A percentile compares a stretch with the other conserved stretches of the same genome.
These are phyloP conservation scores for Dissophora globulifera DNA, from an alignment of 192 early-diverging fungal genomes.

Conservation along the genomic window DNA sequence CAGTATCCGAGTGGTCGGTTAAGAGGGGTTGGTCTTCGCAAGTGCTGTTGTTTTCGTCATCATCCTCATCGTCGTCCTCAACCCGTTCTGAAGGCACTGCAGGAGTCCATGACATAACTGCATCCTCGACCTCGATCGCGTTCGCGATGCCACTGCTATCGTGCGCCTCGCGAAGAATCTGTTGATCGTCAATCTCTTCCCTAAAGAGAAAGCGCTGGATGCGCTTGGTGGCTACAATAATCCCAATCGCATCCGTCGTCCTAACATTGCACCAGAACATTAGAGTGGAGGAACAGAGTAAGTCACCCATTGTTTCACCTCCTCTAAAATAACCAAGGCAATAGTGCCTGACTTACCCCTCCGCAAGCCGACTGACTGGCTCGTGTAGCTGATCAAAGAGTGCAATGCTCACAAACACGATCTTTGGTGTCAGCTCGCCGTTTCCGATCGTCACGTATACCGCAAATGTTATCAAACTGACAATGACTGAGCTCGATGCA, in stretches of 20 bases:
- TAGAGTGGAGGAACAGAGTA: too few relatives aligned
- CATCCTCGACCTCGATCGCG: conserved; percentile 18
- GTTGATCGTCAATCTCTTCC: conserved; percentile 45
- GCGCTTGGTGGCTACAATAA: conserved; percentile 33
- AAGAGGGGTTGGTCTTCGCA: neutral
- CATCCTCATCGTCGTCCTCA: conserved; percentile 16
- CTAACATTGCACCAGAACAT: neutral
- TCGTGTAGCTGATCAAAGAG: conserved; percentile 31
- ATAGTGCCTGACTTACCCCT: conserved; percentile 14
- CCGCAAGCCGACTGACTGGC: conserved; percentile 29
- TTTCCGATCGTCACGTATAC: conserved; percentile 28
- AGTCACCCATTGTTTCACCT: too few relatives aligned
- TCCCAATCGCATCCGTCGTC: conserved; percentile 12
- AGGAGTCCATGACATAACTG: conserved; percentile 18
- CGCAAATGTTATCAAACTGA: conserved; percentile 33
- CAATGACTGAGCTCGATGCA: conserved; percentile 22
- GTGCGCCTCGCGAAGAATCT: conserved; percentile 8
- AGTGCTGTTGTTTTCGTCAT: neutral
- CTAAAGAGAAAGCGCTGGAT: conserved; percentile 34
- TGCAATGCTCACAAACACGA: conserved; percentile 40
- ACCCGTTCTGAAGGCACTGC: conserved; percentile 1
- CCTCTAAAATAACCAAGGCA: too few relatives aligned
- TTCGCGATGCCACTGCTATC: neutral
- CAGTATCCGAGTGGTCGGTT: conserved; percentile 65
- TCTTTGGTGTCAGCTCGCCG: conserved; percentile 37